These are phyloP conservation scores for Volvariella volvacea DNA, from an alignment of 1,284 basidiomycete genomes.

Conservation along the genomic window DNA sequence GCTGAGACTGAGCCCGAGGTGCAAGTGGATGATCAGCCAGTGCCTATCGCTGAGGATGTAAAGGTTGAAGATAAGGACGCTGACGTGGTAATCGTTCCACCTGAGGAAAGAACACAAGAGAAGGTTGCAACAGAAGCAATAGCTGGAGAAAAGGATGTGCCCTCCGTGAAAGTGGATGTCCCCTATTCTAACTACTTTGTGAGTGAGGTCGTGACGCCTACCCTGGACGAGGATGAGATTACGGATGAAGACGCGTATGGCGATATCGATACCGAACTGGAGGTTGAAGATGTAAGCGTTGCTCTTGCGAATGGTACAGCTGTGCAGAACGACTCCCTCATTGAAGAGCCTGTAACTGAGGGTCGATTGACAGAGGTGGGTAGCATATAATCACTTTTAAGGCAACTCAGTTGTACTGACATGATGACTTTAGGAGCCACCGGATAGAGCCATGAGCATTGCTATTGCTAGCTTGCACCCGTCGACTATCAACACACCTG, in stretches of 20 bases:
- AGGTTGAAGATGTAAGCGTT: constrained; percentile 5
- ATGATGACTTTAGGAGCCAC: not conserved
- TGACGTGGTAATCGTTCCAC: too few species aligned
- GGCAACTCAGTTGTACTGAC: not conserved
- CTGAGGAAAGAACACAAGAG: too few species aligned
- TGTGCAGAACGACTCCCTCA: not conserved
- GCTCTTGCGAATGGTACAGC: too few species aligned
- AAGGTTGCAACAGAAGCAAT: too few species aligned
- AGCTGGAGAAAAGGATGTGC: too few species aligned
- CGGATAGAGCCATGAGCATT: not conserved
- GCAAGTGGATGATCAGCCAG: too few species aligned
- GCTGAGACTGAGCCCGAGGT: too few species aligned
- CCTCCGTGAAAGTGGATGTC: too few species aligned
- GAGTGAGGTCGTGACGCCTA: not conserved
- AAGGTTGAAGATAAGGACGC: too few species aligned
- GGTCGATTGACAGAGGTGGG: constrained; percentile 14
- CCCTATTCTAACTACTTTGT: not conserved
- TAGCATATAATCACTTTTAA: not conserved
- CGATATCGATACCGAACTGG: constrained; percentile 14
- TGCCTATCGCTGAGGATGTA: too few species aligned
- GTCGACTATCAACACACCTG: too few species aligned
- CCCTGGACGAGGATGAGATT: constrained; percentile 4
- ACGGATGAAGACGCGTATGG: constrained; percentile 15
- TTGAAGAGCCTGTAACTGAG: constrained; percentile 8
- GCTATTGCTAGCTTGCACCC: not conserved